Evolutionary conservation across 371 early-diverging fungal species (phyloP).

Genomic region (Capniomyces stellatus): DNA sequence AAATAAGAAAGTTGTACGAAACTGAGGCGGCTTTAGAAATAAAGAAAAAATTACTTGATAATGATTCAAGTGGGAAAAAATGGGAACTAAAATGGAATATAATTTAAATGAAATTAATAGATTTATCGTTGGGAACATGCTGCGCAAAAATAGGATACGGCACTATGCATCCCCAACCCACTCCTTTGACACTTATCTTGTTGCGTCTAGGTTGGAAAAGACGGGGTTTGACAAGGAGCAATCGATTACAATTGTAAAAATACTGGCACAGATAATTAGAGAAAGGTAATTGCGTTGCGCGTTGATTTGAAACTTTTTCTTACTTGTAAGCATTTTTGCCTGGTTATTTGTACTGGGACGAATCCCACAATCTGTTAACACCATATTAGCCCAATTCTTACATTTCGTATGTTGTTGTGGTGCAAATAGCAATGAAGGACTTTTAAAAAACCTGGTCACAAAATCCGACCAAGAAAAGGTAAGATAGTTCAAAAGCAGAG

Average conservation of each 20-base stretch:
- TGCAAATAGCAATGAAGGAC: neutral
- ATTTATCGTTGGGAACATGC: too few species aligned
- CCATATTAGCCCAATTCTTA: neutral
- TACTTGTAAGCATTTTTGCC: too few species aligned
- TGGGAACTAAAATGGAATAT: too few species aligned
- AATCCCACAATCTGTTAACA: neutral
- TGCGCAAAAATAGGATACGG: too few species aligned
- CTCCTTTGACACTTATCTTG: conserved; percentile 60
- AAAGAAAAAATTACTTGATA: too few species aligned
- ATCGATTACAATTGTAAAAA: conserved; percentile 60
- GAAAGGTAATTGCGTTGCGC: conserved; percentile 39
- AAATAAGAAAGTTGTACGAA: too few species aligned
- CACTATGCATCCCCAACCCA: conserved; percentile 8
- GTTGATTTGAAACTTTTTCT: too few species aligned
- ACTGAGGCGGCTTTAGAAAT: too few species aligned
- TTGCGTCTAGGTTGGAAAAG: conserved; percentile 50
- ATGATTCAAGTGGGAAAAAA: too few species aligned
- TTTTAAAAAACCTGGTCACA: conserved; percentile 30
- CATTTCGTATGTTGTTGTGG: neutral
- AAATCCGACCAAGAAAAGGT: conserved; percentile 71
- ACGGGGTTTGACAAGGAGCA: conserved; percentile 56
- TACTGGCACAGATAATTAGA: conserved; percentile 46
- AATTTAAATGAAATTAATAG: too few species aligned
- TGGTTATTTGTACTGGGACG: neutral
- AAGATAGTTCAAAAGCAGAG: neutral